These are phyloP conservation scores for Chamaenerion angustifolium DNA, from an alignment of 345 rosid genomes.

Conservation along the genomic window DNA sequence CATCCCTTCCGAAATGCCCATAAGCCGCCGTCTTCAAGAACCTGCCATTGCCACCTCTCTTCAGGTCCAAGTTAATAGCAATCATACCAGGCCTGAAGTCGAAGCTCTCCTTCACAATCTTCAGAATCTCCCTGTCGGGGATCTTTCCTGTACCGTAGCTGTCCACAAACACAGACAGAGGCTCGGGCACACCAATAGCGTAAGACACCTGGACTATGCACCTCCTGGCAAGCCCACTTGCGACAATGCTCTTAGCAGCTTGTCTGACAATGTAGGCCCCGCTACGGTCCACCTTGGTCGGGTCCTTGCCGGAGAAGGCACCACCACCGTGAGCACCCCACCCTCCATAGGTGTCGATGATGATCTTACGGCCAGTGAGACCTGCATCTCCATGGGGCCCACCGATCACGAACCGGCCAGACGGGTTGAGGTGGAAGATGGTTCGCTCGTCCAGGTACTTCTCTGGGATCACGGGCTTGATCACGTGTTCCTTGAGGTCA, in stretches of 20 bases:
- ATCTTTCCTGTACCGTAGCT: slow-evolving; percentile 38
- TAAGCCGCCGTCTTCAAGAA: slow-evolving; percentile 51
- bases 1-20: slow-evolving; percentile 48
- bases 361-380: slow-evolving; percentile 75
- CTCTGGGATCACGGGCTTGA: slow-evolving; percentile 59
- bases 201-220: slow-evolving; percentile 54
- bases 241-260: slow-evolving; percentile 49
- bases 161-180: slow-evolving; percentile 43
- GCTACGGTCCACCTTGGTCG: slow-evolving; percentile 67
- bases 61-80: slow-evolving; percentile 39
- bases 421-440: slow-evolving; percentile 76
- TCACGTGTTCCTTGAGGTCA: slow-evolving; percentile 50
- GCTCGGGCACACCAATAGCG: slow-evolving; percentile 52
- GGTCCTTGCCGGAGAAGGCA: slow-evolving; percentile 78
- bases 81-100: slow-evolving; percentile 59
- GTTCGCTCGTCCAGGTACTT: slow-evolving; percentile 72
- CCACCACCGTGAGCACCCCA: slow-evolving; percentile 84
- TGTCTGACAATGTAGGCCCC: slow-evolving; percentile 67
- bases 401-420: slow-evolving; percentile 68
- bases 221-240: slow-evolving; percentile 43
- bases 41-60: slow-evolving; percentile 43
- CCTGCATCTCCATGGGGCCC: slow-evolving; percentile 82
- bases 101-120: slow-evolving; percentile 49
- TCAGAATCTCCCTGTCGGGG: slow-evolving; percentile 38
- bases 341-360: slow-evolving; percentile 67